These are phyloP conservation scores for Sporothrix protearum DNA, from an alignment of 2,329 filamentous ascomycete genomes.

Conservation along the genomic window DNA sequence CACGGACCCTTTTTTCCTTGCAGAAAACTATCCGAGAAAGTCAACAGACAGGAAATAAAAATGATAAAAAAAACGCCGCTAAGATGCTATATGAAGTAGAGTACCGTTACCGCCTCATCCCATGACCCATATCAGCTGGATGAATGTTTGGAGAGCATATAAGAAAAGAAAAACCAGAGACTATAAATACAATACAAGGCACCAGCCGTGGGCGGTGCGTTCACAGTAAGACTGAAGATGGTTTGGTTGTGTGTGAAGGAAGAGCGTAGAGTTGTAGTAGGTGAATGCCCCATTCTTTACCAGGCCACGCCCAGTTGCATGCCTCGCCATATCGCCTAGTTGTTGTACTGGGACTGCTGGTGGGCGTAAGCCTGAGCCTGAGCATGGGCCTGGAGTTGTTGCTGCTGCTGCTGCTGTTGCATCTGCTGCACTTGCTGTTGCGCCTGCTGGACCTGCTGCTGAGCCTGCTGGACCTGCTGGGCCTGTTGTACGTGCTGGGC, in stretches of 20 bases:
- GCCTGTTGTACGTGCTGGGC: too few relatives aligned
- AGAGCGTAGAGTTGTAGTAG: too few relatives aligned
- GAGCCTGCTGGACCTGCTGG: too few relatives aligned
- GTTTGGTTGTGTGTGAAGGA: too few relatives aligned
- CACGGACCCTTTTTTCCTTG: not conserved
- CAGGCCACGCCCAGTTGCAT: too few relatives aligned
- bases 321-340: too few relatives aligned
- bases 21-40: not conserved
- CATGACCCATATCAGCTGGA: too few relatives aligned
- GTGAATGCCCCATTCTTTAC: not conserved
- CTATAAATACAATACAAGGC: constrained; percentile 5
- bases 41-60: not conserved
- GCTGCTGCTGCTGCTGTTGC: constrained; percentile 19
- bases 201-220: not conserved
- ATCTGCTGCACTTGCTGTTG: too few relatives aligned
- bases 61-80: not conserved
- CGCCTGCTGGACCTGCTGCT: too few relatives aligned
- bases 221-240: not conserved
- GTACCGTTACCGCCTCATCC: not conserved
- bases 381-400: not conserved
- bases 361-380: constrained; percentile 6
- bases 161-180: not conserved
- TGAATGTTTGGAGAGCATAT: not conserved
- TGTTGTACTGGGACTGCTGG: constrained; percentile 13
- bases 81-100: constrained; percentile 1